phyloP scores from a whole-genome alignment of 129 eudicot species.

The Flaveria bidentis region DNA sequence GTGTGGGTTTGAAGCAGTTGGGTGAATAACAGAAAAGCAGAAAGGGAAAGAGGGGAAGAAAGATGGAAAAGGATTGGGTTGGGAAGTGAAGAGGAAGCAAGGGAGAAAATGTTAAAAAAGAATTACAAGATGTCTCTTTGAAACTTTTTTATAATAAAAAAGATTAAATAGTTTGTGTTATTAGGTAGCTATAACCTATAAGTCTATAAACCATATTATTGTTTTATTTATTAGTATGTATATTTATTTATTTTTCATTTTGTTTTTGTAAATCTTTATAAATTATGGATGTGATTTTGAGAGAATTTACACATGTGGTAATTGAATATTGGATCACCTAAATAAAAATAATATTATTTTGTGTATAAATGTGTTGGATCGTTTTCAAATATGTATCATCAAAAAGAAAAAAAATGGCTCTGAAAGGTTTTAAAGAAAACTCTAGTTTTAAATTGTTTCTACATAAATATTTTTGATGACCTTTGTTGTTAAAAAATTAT shows the following conservation, averaged over 20 bases:
- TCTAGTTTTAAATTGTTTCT: too few relatives aligned
- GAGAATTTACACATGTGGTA: too few relatives aligned
- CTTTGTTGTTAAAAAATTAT: too few relatives aligned
- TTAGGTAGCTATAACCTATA: neutral
- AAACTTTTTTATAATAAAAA: neutral
- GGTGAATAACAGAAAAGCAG: conserved; percentile 36
- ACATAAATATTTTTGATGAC: too few relatives aligned
- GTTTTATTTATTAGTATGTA: neutral
- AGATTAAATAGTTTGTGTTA: conserved; percentile 1
- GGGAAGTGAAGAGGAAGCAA: conserved; percentile 44
- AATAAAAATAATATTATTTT: too few relatives aligned
- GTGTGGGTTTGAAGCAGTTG: conserved; percentile 24
- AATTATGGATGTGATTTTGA: too few relatives aligned
- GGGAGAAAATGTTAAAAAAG: conserved; percentile 20
- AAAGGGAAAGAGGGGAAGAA: conserved; percentile 30
- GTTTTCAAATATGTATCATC: too few relatives aligned
- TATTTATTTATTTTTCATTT: neutral
- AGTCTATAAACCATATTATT: too few relatives aligned
- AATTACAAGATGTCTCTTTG: neutral
- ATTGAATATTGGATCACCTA: too few relatives aligned
- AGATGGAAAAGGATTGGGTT: conserved; percentile 33
- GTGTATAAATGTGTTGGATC: too few relatives aligned
- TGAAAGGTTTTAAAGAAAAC: too few relatives aligned
- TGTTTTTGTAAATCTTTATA: neutral
- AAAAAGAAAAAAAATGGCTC: too few relatives aligned